Evolutionary conservation across 1,139 yeast genomes (phyloP).

Genomic region (Candida labiduridarum): DNA sequence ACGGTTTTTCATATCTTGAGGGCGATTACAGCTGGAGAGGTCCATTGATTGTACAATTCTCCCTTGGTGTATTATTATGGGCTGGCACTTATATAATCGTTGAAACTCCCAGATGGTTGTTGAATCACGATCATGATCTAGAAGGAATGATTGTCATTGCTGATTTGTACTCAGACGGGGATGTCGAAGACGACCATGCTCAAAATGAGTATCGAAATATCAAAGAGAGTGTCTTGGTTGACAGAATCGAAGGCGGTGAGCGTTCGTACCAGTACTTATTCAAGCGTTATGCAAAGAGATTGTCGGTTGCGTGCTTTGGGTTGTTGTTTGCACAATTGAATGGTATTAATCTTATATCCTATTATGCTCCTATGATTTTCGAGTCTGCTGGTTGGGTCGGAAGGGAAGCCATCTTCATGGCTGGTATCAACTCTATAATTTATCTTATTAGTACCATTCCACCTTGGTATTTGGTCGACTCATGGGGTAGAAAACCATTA

Average conservation of each 20-base stretch:
- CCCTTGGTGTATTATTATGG: constrained; percentile 70
- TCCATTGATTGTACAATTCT: constrained; percentile 76
- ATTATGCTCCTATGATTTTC: constrained; percentile 91
- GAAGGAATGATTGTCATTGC: constrained; percentile 68
- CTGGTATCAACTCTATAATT: constrained; percentile 83
- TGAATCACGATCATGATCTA: constrained; percentile 85
- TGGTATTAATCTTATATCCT: constrained; percentile 90
- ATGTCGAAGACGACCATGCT: constrained; percentile 63
- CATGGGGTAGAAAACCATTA: constrained; percentile 89
- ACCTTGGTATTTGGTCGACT: constrained; percentile 75
- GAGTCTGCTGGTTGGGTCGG: constrained; percentile 97
- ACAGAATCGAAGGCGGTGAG: constrained; percentile 73
- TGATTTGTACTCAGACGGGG: constrained; percentile 50
- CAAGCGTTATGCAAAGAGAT: constrained; percentile 64
- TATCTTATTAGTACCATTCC: constrained; percentile 79
- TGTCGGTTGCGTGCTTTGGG: constrained; percentile 88
- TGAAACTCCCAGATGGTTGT: constrained; percentile 88
- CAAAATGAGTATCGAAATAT: constrained; percentile 52
- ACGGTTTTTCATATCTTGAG: constrained; percentile 66
- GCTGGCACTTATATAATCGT: constrained; percentile 77
- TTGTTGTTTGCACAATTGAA: constrained; percentile 91
- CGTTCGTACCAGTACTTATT: constrained; percentile 69
- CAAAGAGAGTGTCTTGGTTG: constrained; percentile 54
- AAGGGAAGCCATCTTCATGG: constrained; percentile 84
- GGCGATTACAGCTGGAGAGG: constrained; percentile 68